phyloP scores from a whole-genome alignment of 2,329 filamentous ascomycete genomes.

The Aquanectria penicillioides region DNA sequence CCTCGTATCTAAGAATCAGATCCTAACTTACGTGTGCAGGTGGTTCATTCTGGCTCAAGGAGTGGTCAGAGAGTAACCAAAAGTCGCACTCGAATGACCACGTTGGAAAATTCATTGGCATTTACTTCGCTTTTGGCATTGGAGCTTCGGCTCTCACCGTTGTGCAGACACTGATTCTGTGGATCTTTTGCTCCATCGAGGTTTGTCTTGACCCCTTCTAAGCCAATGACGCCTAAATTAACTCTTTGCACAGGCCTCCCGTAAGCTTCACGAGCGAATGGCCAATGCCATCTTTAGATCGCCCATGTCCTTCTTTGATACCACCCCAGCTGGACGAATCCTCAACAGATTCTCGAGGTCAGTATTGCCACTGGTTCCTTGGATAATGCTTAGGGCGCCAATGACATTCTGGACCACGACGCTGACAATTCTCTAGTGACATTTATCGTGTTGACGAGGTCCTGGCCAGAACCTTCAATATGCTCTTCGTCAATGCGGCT shows the following conservation, averaged over 20 bases:
- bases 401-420: not conserved
- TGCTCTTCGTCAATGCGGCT: constrained; percentile 84
- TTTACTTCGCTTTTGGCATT: constrained; percentile 95
- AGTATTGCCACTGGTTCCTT: constrained; percentile 41
- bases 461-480: constrained; percentile 96
- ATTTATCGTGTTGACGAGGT: constrained; percentile 90
- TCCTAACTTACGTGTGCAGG: constrained; percentile 53
- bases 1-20: no score
- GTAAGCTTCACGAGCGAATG: constrained; percentile 97
- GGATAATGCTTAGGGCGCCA: not conserved
- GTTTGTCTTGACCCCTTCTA: constrained; percentile 55
- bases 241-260: constrained; percentile 74
- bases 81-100: constrained; percentile 73
- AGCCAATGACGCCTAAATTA: constrained; percentile 19
- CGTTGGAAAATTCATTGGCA: constrained; percentile 89
- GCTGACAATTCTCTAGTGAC: constrained; percentile 62
- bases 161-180: constrained; percentile 91
- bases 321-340: constrained; percentile 94
- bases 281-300: constrained; percentile 96
- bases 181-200: constrained; percentile 99
- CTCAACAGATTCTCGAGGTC: constrained; percentile 95
- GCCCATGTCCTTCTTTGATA: constrained; percentile 99
- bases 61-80: constrained; percentile 87
- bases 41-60: constrained; percentile 91
- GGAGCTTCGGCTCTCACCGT: constrained; percentile 87